These are phyloP conservation scores for Clarireedia monteithiana DNA, from an alignment of 2,329 filamentous ascomycete species.

Conservation along the genomic window DNA sequence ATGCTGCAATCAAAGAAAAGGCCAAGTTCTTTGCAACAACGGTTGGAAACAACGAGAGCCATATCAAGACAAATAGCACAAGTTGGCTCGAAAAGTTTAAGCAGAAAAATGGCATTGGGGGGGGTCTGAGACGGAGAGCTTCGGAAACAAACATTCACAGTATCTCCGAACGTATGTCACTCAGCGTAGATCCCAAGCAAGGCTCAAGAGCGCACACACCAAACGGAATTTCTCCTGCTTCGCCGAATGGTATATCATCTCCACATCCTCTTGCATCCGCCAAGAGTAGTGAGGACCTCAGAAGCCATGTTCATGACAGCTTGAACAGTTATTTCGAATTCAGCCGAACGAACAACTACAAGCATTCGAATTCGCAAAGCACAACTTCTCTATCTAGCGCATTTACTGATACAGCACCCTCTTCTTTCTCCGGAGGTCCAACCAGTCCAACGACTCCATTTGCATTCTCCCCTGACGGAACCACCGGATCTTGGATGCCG, in stretches of 20 bases:
- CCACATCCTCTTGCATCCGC: conserved; percentile 64
- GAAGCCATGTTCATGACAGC: conserved; percentile 39
- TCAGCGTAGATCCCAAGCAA: conserved; percentile 45
- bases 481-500: conserved; percentile 57
- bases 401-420: conserved; percentile 54
- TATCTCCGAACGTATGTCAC: conserved; percentile 57
- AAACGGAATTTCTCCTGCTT: conserved; percentile 62
- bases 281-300: conserved; percentile 57
- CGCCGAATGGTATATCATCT: conserved; percentile 57
- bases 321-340: conserved; percentile 54
- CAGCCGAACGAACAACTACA: conserved; percentile 39
- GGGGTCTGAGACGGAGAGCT: conserved; percentile 43
- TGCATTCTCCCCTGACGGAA: conserved; percentile 66
- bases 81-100: conserved; percentile 95
- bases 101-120: conserved; percentile 50
- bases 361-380: conserved; percentile 58
- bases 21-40: conserved; percentile 72
- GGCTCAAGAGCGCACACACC: conserved; percentile 55
- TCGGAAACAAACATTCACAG: conserved; percentile 50
- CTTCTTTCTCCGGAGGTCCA: conserved; percentile 63
- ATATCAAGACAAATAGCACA: conserved; percentile 62
- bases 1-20: conserved; percentile 79
- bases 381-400: conserved; percentile 60
- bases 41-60: conserved; percentile 62
- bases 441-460: conserved; percentile 71